These are phyloP conservation scores for Auxenochlorella pyrenoidosa DNA, from an alignment of 139 green algal genomes.

Conservation along the genomic window DNA sequence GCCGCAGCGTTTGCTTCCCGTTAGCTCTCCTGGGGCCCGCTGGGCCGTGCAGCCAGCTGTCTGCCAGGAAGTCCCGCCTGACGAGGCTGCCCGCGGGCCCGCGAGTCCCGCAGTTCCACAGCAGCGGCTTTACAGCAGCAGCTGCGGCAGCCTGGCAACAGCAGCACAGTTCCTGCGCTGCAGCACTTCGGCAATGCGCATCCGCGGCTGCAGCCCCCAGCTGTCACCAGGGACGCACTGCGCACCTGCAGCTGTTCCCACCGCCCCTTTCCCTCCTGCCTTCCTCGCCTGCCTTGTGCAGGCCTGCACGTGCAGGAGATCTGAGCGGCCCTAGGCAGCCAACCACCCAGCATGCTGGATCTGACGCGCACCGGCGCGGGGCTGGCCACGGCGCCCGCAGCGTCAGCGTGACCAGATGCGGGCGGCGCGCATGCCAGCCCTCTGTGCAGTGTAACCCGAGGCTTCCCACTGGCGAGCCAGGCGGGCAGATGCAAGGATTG, in stretches of 20 bases:
- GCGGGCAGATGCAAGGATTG: neutral
- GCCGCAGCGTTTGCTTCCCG: too few species aligned
- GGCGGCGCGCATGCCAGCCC: neutral
- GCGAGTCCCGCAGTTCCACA: too few species aligned
- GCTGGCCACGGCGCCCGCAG: neutral
- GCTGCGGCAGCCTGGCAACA: neutral
- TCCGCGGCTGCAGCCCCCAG: too few species aligned
- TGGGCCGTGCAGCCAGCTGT: too few species aligned
- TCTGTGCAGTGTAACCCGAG: constrained; percentile 26
- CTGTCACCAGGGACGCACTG: too few species aligned
- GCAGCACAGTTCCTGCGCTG: too few species aligned
- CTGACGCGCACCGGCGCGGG: neutral
- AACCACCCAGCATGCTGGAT: neutral
- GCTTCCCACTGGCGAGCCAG: neutral
- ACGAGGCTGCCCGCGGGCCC: too few species aligned
- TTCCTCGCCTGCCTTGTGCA: constrained; percentile 30
- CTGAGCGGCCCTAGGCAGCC: constrained; percentile 33
- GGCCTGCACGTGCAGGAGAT: constrained; percentile 70
- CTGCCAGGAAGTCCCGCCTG: too few species aligned
- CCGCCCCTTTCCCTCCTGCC: neutral
- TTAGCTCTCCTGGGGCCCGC: too few species aligned
- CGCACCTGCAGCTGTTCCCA: neutral
- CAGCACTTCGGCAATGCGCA: too few species aligned
- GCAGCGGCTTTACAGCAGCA: too few species aligned
- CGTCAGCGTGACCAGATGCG: constrained; percentile 22